Evolutionary conservation across 371 early-diverging fungal genomes (phyloP).

Genomic region (Amoeboaphelidium occidentale): DNA sequence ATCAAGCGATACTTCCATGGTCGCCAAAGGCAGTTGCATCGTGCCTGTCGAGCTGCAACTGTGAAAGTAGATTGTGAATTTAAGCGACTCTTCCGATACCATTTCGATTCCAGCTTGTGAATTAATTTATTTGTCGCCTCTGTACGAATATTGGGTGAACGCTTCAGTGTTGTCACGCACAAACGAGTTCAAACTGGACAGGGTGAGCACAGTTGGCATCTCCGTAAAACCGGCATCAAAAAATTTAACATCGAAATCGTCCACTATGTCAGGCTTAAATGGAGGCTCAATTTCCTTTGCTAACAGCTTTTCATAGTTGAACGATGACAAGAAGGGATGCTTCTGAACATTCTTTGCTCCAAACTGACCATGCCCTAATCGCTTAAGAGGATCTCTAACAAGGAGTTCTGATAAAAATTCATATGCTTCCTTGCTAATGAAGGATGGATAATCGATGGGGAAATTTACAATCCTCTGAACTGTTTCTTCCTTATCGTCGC

Average conservation of each 20-base stretch:
- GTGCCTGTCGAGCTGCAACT: too few species aligned
- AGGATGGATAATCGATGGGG: neutral
- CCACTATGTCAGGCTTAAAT: neutral
- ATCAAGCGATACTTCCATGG: too few species aligned
- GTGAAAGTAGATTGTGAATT: too few species aligned
- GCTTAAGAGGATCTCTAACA: neutral
- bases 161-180: too few species aligned
- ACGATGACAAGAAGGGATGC: neutral
- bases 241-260: slow-evolving; percentile 15
- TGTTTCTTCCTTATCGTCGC: neutral
- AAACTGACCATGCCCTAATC: neutral
- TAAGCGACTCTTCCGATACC: too few species aligned
- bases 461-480: neutral
- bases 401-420: neutral
- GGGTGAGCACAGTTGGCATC: slow-evolving; percentile 3
- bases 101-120: too few species aligned
- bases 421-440: neutral
- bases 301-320: neutral
- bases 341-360: neutral
- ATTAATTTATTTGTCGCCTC: too few species aligned
- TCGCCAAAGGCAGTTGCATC: too few species aligned
- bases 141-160: too few species aligned
- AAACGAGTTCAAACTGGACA: too few species aligned
- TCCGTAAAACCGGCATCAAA: slow-evolving; percentile 15
- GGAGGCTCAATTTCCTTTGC: neutral